Evolutionary conservation across 148 eudicot genomes (phyloP).

Genomic region (Cornus suecica): DNA sequence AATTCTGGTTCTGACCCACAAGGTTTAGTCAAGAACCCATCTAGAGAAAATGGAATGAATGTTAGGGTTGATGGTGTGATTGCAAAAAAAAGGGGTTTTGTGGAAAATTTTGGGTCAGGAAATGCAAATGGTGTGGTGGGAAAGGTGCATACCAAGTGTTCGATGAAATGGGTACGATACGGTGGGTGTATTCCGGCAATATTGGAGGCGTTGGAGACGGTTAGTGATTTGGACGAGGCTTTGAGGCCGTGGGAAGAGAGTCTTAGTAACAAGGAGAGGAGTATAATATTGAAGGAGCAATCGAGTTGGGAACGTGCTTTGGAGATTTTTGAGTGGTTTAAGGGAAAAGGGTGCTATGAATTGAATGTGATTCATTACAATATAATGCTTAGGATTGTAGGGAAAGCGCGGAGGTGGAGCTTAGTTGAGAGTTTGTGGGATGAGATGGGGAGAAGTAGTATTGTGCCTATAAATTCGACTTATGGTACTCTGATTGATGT

Average conservation of each 20-base stretch:
- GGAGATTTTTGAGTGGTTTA: conserved; percentile 92
- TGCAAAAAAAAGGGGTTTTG: conserved; percentile 13
- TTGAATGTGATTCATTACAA: conserved; percentile 94
- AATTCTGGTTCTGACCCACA: conserved; percentile 23
- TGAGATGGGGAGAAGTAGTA: conserved; percentile 62
- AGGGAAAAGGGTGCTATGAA: conserved; percentile 76
- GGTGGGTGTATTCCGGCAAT: conserved; percentile 71
- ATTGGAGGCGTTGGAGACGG: conserved; percentile 54
- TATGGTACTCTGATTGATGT: conserved; percentile 94
- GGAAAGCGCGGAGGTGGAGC: conserved; percentile 65
- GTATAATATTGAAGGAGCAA: conserved; percentile 89
- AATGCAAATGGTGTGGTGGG: conserved; percentile 10
- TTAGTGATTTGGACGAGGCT: conserved; percentile 67
- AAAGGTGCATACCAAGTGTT: conserved; percentile 56
- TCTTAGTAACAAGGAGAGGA: conserved; percentile 81
- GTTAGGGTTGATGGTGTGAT: conserved; percentile 4
- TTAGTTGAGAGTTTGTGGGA: conserved; percentile 62
- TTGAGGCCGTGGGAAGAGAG: conserved; percentile 74
- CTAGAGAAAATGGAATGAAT: background rate
- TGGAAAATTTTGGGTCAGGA: conserved; percentile 7
- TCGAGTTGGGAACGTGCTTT: conserved; percentile 66
- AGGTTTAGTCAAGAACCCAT: conserved; percentile 22
- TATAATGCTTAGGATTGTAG: conserved; percentile 71
- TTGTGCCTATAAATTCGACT: conserved; percentile 66
- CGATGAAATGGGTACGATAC: conserved; percentile 69